These are phyloP conservation scores for Trichoderma endophyticum DNA, from an alignment of 2,329 filamentous ascomycete species.

Conservation along the genomic window DNA sequence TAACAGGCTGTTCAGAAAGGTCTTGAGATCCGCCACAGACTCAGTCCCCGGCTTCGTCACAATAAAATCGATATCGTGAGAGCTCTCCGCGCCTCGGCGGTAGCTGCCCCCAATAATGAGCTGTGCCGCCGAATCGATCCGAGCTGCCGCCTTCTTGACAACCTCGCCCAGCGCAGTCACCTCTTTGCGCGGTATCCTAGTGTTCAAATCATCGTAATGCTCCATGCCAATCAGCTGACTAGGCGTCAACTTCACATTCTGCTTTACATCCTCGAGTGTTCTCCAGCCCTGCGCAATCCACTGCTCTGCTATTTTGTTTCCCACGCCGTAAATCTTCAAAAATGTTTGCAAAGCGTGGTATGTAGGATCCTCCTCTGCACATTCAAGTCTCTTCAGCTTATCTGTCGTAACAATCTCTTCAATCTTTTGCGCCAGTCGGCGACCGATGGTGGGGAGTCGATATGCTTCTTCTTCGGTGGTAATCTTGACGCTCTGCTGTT, in stretches of 20 bases:
- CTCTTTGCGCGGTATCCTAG: conserved; percentile 73
- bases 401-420: conserved; percentile 82
- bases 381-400: conserved; percentile 67
- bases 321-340: conserved; percentile 75
- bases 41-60: conserved; percentile 65
- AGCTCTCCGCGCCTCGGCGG: conserved; percentile 69
- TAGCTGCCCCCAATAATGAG: conserved; percentile 82
- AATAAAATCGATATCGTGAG: conserved; percentile 81
- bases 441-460: conserved; percentile 65
- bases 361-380: conserved; percentile 63
- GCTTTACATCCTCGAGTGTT: conserved; percentile 67
- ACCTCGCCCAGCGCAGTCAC: conserved; percentile 65
- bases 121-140: conserved; percentile 62
- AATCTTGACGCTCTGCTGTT: conserved; percentile 62
- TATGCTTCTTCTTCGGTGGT: conserved; percentile 67
- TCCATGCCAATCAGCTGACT: conserved; percentile 76
- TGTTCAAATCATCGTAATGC: conserved; percentile 74
- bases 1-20: conserved; percentile 63
- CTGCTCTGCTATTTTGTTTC: conserved; percentile 63
- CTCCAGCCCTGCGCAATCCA: conserved; percentile 76
- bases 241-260: conserved; percentile 59
- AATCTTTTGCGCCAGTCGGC: conserved; percentile 75
- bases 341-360: conserved; percentile 67
- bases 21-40: conserved; percentile 54
- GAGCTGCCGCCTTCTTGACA: conserved; percentile 57